A percentile compares a stretch with the other conserved stretches of the same genome.
phyloP scores from a whole-genome alignment of 2,329 filamentous ascomycete species.

The Hymenoscyphus albidus region DNA sequence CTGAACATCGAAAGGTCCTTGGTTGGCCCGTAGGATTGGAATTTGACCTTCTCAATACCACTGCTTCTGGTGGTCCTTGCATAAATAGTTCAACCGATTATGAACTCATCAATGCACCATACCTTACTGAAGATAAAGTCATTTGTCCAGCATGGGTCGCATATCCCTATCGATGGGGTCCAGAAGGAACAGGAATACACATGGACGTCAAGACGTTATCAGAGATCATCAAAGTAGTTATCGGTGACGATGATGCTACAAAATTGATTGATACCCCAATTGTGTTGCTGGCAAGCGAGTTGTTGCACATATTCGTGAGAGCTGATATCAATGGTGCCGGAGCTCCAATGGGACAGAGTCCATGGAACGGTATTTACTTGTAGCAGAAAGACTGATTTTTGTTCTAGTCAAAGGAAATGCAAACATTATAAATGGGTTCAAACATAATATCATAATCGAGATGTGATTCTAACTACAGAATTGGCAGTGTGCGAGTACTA shows the following conservation, averaged over 20 bases:
- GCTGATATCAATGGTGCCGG: conserved; percentile 25
- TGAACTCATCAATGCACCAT: conserved; percentile 22
- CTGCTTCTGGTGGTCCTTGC: conserved; percentile 16
- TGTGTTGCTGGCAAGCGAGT: conserved; percentile 18
- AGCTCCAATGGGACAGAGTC: conserved; percentile 19
- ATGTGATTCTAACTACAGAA: no score
- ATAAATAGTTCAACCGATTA: conserved; percentile 17
- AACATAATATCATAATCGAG: no score
- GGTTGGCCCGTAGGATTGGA: conserved; percentile 22
- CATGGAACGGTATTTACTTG: conserved; percentile 25
- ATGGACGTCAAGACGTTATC: conserved; percentile 22
- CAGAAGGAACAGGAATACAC: conserved; percentile 23
- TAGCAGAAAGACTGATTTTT: not conserved
- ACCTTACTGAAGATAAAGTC: conserved; percentile 20
- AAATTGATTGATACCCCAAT: conserved; percentile 19
- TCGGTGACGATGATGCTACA: conserved; percentile 15
- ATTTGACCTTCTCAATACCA: conserved; percentile 23
- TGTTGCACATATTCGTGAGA: conserved; percentile 26
- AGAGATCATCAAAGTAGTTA: conserved; percentile 18
- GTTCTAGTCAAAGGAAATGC: not conserved
- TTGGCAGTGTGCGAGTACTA: no score
- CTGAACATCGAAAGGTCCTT: conserved; percentile 19
- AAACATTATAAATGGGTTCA: no score
- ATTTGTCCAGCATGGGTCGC: conserved; percentile 21
- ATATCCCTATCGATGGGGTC: conserved; percentile 28